Evolutionary conservation across 345 rosid genomes (phyloP), one percentile per base, ranked within the genome.

Genomic region (Clarkia xantiana): DNA sequence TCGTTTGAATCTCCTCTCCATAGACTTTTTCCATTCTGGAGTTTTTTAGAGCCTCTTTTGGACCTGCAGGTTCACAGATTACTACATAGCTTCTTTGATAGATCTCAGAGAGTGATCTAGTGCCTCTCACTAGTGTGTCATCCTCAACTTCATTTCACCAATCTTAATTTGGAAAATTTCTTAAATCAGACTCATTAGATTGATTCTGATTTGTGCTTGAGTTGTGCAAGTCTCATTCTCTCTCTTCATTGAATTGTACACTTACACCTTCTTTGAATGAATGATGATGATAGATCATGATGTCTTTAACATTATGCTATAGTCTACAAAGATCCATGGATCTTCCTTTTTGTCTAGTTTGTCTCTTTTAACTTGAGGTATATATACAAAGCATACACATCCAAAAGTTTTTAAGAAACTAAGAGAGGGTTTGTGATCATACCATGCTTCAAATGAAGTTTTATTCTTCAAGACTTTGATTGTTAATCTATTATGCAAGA

Each of bases 261-360:
- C n/a, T n/a, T n/a, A 1, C 3, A 41, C 14, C 44, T 41, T 10
- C 2, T 3, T 2, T 3, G 14, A 10, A 3, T 10, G 5, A 3
- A 3, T n/a, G n/a, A n/a, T n/a, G 4, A 5, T 6, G n/a, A 6
- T 16, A n/a, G n/a, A 22, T 5, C 9, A 3, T 5, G 12, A 9
- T 36, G 29, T 1, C 18, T 25, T 13, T 43, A 2, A 47, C 7
- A 1, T 6, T 5, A 11, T 14, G 59, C 63, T 42, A 56, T 62
- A 5, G 59, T 44, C 13, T 5, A 2, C 6, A 18, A 61, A 61
- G 15, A 57, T 44, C 0, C 64, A 29, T 9, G 23, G 38, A 20
- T 52, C 45, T 11, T 44, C 47, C 45, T 58, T 67, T 19, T 53
- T 42, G 13, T 62, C 67, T 11, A 62, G 29, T 13, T 53, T 61